Evolutionary conservation across 2,329 filamentous ascomycete species (phyloP), one percentile per base, ranked within the genome.

Genomic region (Colletotrichum costaricense): DNA sequence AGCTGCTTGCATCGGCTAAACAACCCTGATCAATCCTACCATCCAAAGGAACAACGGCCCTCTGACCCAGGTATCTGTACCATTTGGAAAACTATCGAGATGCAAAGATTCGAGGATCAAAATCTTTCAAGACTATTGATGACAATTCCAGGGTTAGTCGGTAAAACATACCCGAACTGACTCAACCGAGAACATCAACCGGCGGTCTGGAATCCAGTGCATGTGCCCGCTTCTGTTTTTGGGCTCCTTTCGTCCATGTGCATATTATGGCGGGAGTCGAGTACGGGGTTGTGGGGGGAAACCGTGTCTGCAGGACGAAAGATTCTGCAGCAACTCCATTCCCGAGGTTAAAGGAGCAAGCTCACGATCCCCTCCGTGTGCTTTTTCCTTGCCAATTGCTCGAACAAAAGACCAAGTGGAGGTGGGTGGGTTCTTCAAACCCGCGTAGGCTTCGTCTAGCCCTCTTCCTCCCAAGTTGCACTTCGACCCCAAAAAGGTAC

Each of bases 241-340:
- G 60, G 26, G 33, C 67, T 70, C 62, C 67, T 65, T 70, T 66
- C 60, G 60, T 70, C 67, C 46, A 65, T 28, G 35, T 65, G 62
- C 60, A 65, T 49, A 22, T n/a, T 49, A 42, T 42, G 38, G 46
- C 70, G 70, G 62, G 56, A 70, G 67, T 70, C 59, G 60, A 70
- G 19, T 49, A 70, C 60, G 70, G 70, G 67, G 67, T 73, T 65
- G 67, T 70, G 70, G 70, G 70, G 59, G 66, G 46, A 16, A 42
- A n/a, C 12, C 46, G 67, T 65, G 56, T 73, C 70, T 73, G 70
- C 70, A 70, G 62, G 67, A 70, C 70, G 65, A 49, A 70, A 73
- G 70, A 73, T 65, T 73, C 70, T 73, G 67, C 70, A 73, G 56
- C 60, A 57, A 73, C 55, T 70, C 70, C 67, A 54, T 33, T 73